Percentiles rank a stretch among this genome's conserved stretches.
Evolutionary conservation across 2,329 filamentous ascomycete genomes (phyloP).

Genomic region (Pseudopyrenochaeta lycopersici): DNA sequence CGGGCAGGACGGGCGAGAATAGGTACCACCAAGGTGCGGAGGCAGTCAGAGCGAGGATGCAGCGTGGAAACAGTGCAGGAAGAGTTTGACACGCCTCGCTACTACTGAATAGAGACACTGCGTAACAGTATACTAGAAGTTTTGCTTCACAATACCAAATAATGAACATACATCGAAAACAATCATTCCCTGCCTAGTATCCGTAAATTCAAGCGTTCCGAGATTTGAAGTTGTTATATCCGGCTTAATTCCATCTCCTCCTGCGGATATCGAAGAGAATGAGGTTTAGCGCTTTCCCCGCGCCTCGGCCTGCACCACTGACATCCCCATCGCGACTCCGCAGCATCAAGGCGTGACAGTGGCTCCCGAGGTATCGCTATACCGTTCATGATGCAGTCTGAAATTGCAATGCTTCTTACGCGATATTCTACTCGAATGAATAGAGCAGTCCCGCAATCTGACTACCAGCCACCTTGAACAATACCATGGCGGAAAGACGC

Average conservation of each 20-base stretch:
- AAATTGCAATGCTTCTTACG: slow-evolving; percentile 5
- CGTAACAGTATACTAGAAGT: too few species aligned
- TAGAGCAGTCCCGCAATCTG: background rate
- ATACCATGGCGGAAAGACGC: slow-evolving; percentile 25
- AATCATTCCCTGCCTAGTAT: too few species aligned
- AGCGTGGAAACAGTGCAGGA: slow-evolving; percentile 12
- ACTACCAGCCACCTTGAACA: slow-evolving; percentile 6
- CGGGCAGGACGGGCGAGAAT: slow-evolving; percentile 13
- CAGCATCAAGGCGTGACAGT: slow-evolving; percentile 2
- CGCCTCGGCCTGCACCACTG: slow-evolving; percentile 18
- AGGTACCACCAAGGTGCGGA: slow-evolving; percentile 17
- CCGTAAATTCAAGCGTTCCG: too few species aligned
- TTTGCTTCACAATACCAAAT: too few species aligned
- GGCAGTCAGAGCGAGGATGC: slow-evolving; percentile 9
- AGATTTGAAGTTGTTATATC: too few species aligned
- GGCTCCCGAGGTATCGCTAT: slow-evolving; percentile 19
- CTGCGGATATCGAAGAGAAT: too few species aligned
- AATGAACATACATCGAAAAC: too few species aligned
- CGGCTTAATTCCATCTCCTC: too few species aligned
- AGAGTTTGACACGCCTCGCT: background rate
- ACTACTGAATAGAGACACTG: too few species aligned
- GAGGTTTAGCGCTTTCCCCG: slow-evolving; percentile 15
- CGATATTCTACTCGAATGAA: background rate
- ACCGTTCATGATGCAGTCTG: background rate
- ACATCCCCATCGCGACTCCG: slow-evolving; percentile 28